A percentile compares a stretch with the other conserved stretches of the same genome.
phyloP scores from a whole-genome alignment of 2,329 filamentous ascomycete genomes.

The Hortaea werneckii region DNA sequence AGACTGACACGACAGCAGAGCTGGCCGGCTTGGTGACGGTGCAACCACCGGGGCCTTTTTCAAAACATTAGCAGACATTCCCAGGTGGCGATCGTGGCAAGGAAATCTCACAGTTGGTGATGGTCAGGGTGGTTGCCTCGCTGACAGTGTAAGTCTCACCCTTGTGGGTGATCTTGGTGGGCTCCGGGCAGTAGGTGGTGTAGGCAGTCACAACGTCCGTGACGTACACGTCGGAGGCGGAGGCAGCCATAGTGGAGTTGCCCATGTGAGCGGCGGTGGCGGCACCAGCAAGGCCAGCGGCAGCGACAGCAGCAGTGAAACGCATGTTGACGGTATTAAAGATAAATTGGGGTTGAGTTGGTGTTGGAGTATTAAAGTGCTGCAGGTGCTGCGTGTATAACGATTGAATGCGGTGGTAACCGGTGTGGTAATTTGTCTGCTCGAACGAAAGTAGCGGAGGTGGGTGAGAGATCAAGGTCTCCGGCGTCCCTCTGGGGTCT shows the following conservation, averaged over 20 bases:
- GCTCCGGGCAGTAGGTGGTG: constrained; percentile 24
- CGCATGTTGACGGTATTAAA: constrained; percentile 35
- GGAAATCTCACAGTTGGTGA: constrained; percentile 22
- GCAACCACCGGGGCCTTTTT: constrained; percentile 17
- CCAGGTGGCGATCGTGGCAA: too few species aligned
- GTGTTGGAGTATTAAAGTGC: not conserved
- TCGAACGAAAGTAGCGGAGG: not conserved
- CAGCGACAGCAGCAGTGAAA: constrained; percentile 31
- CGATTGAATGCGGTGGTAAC: not conserved
- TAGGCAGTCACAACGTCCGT: constrained; percentile 21
- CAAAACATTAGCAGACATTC: too few species aligned
- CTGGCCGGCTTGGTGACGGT: constrained; percentile 43
- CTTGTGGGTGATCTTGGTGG: constrained; percentile 17
- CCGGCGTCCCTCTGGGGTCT: not conserved
- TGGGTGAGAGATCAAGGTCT: not conserved
- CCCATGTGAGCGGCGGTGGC: constrained; percentile 16
- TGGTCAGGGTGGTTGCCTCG: constrained; percentile 14
- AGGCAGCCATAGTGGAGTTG: constrained; percentile 14
- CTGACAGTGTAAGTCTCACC: constrained; percentile 8
- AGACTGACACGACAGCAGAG: constrained; percentile 36
- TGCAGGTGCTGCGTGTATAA: not conserved
- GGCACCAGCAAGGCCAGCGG: not conserved
- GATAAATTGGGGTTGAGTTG: not conserved
- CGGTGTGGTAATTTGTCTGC: not conserved
- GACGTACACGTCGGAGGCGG: constrained; percentile 8